Conservation (phyloP, 805 yeast species). For the Torulaspora delbrueckii region DNA sequence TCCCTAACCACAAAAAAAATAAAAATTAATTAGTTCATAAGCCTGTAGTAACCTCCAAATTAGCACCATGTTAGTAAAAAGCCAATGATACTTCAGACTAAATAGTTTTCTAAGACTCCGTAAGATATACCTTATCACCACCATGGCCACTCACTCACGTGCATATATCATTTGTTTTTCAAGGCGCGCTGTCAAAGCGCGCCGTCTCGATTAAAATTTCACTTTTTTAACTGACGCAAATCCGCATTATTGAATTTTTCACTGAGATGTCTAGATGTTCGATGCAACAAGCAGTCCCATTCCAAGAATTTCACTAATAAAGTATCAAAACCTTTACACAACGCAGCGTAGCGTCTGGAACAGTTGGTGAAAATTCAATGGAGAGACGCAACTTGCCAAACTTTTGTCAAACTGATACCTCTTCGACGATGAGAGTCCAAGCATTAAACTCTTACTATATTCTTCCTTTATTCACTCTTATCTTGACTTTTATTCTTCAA, state of each 20-base stretch:
- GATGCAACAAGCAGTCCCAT: conserved; percentile 4
- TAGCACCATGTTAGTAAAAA: too few relatives aligned
- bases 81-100: too few relatives aligned
- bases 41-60: too few relatives aligned
- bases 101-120: too few relatives aligned
- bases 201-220: not conserved
- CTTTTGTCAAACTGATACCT: conserved; percentile 1
- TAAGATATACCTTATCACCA: too few relatives aligned
- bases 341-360: conserved; percentile 24
- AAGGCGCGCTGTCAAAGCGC: conserved; percentile 2
- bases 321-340: conserved; percentile 12
- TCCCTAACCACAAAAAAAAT: too few relatives aligned
- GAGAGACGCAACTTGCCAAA: conserved; percentile 6
- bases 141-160: not conserved
- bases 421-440: not conserved
- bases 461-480: not conserved
- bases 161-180: not conserved
- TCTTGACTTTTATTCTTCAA: not conserved
- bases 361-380: conserved; percentile 22
- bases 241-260: not conserved
- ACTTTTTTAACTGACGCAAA: not conserved
- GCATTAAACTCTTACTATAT: too few relatives aligned
- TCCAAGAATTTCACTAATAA: conserved; percentile 19
- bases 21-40: too few relatives aligned
- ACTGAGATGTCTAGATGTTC: not conserved